These are phyloP conservation scores for Pestalotiopsis sp. DNA, from an alignment of 2,329 filamentous ascomycete genomes.

Conservation along the genomic window DNA sequence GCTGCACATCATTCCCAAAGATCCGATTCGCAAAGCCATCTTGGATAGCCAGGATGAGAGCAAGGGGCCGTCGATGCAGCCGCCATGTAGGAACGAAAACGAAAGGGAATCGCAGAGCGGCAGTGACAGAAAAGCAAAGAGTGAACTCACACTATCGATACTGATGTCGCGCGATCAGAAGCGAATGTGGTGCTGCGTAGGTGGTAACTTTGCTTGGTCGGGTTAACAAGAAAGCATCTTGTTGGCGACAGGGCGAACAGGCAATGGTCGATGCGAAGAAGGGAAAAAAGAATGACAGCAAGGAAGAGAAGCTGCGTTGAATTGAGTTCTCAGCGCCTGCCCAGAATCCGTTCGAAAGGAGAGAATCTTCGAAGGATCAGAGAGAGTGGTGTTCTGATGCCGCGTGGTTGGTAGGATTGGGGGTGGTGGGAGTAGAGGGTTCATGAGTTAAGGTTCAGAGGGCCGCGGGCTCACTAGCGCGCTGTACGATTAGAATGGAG, in stretches of 20 bases:
- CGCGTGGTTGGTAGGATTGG: neutral
- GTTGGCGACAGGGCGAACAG: neutral
- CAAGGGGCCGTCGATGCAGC: neutral
- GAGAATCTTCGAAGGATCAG: neutral
- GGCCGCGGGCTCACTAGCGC: neutral
- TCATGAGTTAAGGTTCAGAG: slow-evolving; percentile 4
- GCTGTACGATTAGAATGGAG: slow-evolving; percentile 3
- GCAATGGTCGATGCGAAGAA: neutral
- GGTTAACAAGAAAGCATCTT: neutral
- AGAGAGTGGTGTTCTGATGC: neutral
- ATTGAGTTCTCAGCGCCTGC: neutral
- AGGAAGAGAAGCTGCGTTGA: neutral
- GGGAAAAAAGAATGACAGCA: neutral
- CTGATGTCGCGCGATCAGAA: neutral
- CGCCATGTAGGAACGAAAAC: neutral
- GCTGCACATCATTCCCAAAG: neutral
- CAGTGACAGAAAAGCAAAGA: neutral
- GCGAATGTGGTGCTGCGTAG: neutral
- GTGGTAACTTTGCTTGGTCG: neutral
- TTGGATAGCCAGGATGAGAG: neutral
- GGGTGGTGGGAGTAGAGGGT: neutral
- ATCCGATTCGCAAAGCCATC: neutral
- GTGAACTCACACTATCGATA: neutral
- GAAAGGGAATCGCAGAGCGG: neutral
- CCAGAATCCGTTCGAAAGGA: neutral